Evolutionary conservation across 495 filamentous ascomycete genomes (phyloP).

Genomic region (Lasiosphaeriaceae sp.): DNA sequence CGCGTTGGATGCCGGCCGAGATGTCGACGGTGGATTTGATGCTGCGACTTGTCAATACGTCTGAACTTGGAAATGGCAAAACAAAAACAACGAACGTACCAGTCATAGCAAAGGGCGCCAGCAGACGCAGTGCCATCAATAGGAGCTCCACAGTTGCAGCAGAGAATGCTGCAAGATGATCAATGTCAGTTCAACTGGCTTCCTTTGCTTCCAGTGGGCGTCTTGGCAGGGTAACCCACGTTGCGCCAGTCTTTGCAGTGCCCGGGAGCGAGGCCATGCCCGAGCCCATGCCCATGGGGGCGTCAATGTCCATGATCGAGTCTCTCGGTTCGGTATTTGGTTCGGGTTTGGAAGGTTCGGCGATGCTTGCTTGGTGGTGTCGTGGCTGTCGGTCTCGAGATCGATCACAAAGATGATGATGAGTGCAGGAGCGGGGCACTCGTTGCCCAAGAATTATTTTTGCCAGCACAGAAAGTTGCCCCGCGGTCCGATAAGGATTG

Average conservation of each 20-base stretch:
- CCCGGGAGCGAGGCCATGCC: slow-evolving; percentile 49
- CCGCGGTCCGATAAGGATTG: slow-evolving; percentile 14
- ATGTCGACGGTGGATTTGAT: slow-evolving; percentile 90
- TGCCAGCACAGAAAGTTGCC: slow-evolving; percentile 12
- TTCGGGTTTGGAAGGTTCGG: background rate
- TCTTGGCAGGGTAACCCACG: slow-evolving; percentile 40
- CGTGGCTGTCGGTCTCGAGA: background rate
- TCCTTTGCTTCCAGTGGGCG: background rate
- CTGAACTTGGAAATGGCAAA: background rate
- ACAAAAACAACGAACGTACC: slow-evolving; percentile 35
- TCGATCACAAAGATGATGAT: background rate
- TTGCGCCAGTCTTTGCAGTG: slow-evolving; percentile 50
- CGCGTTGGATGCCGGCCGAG: slow-evolving; percentile 83
- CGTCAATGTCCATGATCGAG: slow-evolving; percentile 63
- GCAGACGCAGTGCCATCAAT: slow-evolving; percentile 86
- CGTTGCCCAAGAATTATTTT: slow-evolving; percentile 6
- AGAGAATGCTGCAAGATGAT: slow-evolving; percentile 65
- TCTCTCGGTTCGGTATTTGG: background rate
- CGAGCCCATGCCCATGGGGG: slow-evolving; percentile 52
- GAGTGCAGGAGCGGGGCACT: slow-evolving; percentile 9
- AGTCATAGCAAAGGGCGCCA: slow-evolving; percentile 89
- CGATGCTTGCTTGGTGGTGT: background rate
- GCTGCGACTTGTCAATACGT: slow-evolving; percentile 12
- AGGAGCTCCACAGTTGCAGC: slow-evolving; percentile 90
- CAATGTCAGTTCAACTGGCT: slow-evolving; percentile 9